These are phyloP conservation scores for Blastobotrys parvus DNA, from an alignment of 805 yeast genomes.

Conservation along the genomic window DNA sequence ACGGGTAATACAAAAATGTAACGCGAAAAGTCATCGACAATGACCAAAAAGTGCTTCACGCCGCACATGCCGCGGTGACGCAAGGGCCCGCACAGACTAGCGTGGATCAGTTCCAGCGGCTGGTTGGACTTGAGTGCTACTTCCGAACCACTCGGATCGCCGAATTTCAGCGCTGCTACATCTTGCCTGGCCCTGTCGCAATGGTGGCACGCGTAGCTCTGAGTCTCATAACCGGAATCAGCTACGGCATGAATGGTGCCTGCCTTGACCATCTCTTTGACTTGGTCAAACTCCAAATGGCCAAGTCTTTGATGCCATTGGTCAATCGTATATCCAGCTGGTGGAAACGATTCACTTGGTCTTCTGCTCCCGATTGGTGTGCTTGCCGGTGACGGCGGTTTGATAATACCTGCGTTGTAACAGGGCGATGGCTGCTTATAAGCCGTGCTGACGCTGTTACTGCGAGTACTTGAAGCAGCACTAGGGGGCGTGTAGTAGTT, in stretches of 20 bases:
- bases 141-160: neutral
- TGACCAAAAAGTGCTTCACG: neutral
- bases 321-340: neutral
- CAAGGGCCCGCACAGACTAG: neutral
- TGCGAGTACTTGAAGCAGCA: too few species aligned
- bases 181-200: neutral
- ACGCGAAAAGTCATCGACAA: neutral
- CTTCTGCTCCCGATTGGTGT: neutral
- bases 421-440: too few species aligned
- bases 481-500: too few species aligned
- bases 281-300: neutral
- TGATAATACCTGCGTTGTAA: too few species aligned
- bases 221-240: neutral
- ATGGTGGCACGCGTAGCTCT: neutral
- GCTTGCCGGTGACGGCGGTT: neutral
- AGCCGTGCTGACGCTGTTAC: too few species aligned
- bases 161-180: neutral
- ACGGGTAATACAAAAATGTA: slow-evolving; percentile 1
- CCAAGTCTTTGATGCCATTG: neutral
- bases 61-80: neutral
- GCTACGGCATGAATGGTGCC: neutral
- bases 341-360: neutral
- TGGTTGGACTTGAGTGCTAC: slow-evolving; percentile 1
- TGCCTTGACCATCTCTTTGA: neutral
- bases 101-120: neutral